These are phyloP conservation scores for Neoboletus magnificus DNA, from an alignment of 768 basidiomycete species.

Conservation along the genomic window DNA sequence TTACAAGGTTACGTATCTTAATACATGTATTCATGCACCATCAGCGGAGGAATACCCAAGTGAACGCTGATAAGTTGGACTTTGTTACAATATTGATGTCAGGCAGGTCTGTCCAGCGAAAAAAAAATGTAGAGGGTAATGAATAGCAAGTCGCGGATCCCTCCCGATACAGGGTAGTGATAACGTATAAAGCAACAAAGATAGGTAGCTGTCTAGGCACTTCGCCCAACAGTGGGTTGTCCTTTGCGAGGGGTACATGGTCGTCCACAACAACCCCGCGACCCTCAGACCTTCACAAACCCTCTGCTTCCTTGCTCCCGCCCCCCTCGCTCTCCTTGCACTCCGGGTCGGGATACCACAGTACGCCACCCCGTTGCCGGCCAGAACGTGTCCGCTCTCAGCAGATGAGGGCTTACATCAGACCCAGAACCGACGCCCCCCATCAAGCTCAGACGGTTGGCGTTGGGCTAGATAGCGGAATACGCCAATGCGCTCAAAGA, in stretches of 20 bases:
- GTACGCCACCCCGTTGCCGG: conserved; percentile 30
- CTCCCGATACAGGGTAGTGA: conserved; percentile 3
- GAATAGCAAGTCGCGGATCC: conserved; percentile 4
- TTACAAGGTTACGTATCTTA: neutral
- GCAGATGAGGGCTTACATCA: conserved; percentile 8
- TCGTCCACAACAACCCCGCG: conserved; percentile 57
- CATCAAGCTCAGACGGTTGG: conserved; percentile 11
- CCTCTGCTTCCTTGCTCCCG: conserved; percentile 51
- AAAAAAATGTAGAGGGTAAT: conserved; percentile 8
- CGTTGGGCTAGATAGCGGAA: conserved; percentile 11
- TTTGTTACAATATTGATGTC: neutral
- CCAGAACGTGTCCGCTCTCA: conserved; percentile 27
- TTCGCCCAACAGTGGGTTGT: neutral
- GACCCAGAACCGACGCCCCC: neutral
- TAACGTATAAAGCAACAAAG: conserved; percentile 23
- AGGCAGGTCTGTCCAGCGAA: neutral
- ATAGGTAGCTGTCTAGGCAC: neutral
- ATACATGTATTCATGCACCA: conserved; percentile 1
- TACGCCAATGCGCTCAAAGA: conserved; percentile 30
- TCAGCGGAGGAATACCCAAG: neutral
- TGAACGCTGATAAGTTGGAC: neutral
- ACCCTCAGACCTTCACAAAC: conserved; percentile 58
- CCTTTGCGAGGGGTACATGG: conserved; percentile 1
- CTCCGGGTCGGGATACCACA: conserved; percentile 41
- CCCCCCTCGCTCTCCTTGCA: conserved; percentile 43